phyloP scores from a whole-genome alignment of 805 yeast species.

The Starmerella potacharoeniae region DNA sequence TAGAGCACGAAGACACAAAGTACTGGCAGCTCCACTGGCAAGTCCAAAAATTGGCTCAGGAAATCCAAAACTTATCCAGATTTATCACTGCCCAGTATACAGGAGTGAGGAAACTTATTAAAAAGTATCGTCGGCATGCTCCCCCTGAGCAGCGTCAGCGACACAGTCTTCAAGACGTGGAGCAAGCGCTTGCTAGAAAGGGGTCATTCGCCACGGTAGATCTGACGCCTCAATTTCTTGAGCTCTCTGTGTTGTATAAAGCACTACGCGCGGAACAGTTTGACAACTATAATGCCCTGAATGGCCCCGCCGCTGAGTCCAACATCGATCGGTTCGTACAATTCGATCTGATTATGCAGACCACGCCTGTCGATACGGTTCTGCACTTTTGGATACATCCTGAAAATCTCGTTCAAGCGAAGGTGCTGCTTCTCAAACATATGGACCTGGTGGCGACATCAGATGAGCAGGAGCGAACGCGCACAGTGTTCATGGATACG shows the following conservation, averaged over 20 bases:
- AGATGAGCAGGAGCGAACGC: slow-evolving; percentile 19
- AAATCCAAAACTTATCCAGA: slow-evolving; percentile 54
- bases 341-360: slow-evolving; percentile 30
- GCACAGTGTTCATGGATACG: slow-evolving; percentile 30
- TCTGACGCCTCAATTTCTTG: slow-evolving; percentile 49
- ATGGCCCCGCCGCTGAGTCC: neutral
- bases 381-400: slow-evolving; percentile 44
- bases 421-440: slow-evolving; percentile 35
- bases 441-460: slow-evolving; percentile 18
- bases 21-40: slow-evolving; percentile 27
- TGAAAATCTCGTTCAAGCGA: slow-evolving; percentile 47
- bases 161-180: slow-evolving; percentile 18
- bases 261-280: slow-evolving; percentile 31
- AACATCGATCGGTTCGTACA: neutral
- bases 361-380: slow-evolving; percentile 30
- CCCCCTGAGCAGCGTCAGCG: slow-evolving; percentile 25
- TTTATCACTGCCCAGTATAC: slow-evolving; percentile 64
- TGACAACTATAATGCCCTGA: neutral
- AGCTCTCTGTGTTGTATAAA: slow-evolving; percentile 45
- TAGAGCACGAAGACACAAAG: slow-evolving; percentile 8
- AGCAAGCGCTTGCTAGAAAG: slow-evolving; percentile 33
- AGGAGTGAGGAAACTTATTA: slow-evolving; percentile 57
- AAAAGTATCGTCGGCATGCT: slow-evolving; percentile 49
- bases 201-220: slow-evolving; percentile 52
- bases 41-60: slow-evolving; percentile 36